Conservation (phyloP, 225 moss, liverwort and hornwort species). For the Pseudoscleropodium purum region DNA sequence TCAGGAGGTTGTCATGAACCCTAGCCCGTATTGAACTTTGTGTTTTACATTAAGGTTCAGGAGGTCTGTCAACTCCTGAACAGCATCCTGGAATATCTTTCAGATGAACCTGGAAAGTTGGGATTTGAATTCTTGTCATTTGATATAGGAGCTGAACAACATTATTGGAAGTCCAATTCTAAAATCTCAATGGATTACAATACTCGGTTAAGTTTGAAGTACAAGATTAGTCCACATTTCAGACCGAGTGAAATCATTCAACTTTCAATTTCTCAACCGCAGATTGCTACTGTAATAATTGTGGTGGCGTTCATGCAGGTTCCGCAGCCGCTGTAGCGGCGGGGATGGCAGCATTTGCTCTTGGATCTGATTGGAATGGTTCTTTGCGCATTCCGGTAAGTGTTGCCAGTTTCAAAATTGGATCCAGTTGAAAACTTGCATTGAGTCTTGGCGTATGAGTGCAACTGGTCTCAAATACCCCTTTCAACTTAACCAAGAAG, state of each 20-base stretch:
- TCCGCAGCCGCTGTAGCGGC: slow-evolving; percentile 79
- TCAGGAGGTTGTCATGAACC: slow-evolving; percentile 62
- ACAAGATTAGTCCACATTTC: not conserved
- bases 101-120: not conserved
- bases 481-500: not conserved
- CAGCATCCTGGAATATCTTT: not conserved
- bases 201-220: not conserved
- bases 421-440: not conserved
- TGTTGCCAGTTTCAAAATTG: not conserved
- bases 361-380: slow-evolving; percentile 69
- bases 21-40: not conserved
- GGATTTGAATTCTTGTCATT: not conserved
- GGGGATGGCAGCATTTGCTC: slow-evolving; percentile 69
- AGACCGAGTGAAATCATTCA: not conserved
- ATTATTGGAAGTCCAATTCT: not conserved
- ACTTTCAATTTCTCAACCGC: not conserved
- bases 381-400: slow-evolving; percentile 71
- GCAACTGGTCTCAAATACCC: not conserved
- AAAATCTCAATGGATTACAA: not conserved
- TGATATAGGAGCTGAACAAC: not conserved
- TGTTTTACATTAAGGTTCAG: not conserved
- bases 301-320: slow-evolving; percentile 27
- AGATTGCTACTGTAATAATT: not conserved
- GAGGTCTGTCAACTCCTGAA: not conserved
- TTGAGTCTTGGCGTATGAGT: not conserved